Percentiles rank a stretch among this genome's conserved stretches.
These are phyloP conservation scores for Trichoderma hamatum DNA, from an alignment of 2,329 filamentous ascomycete species.

Conservation along the genomic window DNA sequence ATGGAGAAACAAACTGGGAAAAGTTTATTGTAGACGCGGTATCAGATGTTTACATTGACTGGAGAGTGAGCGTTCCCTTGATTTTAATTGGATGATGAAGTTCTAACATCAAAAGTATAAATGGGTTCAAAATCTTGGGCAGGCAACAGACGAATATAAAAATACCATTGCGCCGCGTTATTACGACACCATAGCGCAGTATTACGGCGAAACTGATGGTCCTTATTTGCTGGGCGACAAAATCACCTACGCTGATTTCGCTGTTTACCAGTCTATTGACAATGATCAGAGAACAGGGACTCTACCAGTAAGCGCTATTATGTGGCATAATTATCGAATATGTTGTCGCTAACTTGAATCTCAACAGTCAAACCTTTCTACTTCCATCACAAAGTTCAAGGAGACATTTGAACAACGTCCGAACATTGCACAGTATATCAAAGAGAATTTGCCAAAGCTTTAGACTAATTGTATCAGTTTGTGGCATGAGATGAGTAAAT, in stretches of 20 bases:
- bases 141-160: constrained; percentile 38
- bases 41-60: constrained; percentile 45
- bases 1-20: constrained; percentile 42
- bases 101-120: constrained; percentile 25
- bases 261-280: constrained; percentile 44
- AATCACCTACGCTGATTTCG: constrained; percentile 45
- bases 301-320: constrained; percentile 40
- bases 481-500: neutral
- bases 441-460: neutral
- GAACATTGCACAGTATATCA: constrained; percentile 24
- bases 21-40: constrained; percentile 45
- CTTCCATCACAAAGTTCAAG: neutral
- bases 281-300: constrained; percentile 41
- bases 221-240: constrained; percentile 43
- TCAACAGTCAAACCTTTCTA: neutral
- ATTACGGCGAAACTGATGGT: constrained; percentile 37
- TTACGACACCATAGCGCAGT: constrained; percentile 37
- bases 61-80: constrained; percentile 38
- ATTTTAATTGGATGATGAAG: neutral
- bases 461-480: neutral
- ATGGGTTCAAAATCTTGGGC: constrained; percentile 37
- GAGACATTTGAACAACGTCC: constrained; percentile 19
- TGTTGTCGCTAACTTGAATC: neutral
- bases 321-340: no score
- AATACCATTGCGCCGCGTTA: constrained; percentile 36